A percentile compares a stretch with the other conserved stretches of the same genome.
These are phyloP conservation scores for Clonostachys sp. DNA, from an alignment of 2,329 filamentous ascomycete genomes.

Conservation along the genomic window DNA sequence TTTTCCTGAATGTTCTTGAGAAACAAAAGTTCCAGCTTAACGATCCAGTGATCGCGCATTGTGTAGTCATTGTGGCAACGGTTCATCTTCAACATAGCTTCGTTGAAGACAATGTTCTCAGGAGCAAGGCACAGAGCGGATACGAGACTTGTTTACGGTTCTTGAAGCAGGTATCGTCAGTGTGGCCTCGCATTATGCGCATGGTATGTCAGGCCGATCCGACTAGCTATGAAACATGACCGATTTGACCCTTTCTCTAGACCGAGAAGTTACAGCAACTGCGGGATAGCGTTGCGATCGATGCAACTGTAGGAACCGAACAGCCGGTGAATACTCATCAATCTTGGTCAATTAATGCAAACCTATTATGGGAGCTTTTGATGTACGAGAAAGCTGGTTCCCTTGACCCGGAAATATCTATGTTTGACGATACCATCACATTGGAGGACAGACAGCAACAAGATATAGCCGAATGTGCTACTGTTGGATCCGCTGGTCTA, in stretches of 20 bases:
- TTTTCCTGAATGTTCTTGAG: slow-evolving; percentile 41
- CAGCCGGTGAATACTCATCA: slow-evolving; percentile 1
- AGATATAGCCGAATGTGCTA: slow-evolving; percentile 13
- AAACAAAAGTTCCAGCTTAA: slow-evolving; percentile 34
- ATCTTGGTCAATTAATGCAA: slow-evolving; percentile 21
- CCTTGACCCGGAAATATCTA: slow-evolving; percentile 7
- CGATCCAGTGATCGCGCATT: slow-evolving; percentile 28
- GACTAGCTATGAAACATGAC: too few species aligned
- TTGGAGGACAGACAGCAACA: slow-evolving; percentile 1
- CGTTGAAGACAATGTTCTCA: slow-evolving; percentile 17
- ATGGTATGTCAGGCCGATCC: slow-evolving; percentile 10
- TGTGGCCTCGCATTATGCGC: slow-evolving; percentile 13
- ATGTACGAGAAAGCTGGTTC: slow-evolving; percentile 26
- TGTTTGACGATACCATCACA: slow-evolving; percentile 13
- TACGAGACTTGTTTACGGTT: slow-evolving; percentile 19
- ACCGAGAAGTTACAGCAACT: slow-evolving; percentile 19
- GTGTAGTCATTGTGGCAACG: slow-evolving; percentile 45
- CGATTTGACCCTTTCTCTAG: slow-evolving; percentile 2
- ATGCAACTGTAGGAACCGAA: not conserved
- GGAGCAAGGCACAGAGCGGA: slow-evolving; percentile 13
- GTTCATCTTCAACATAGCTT: slow-evolving; percentile 50
- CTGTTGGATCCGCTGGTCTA: slow-evolving; percentile 30
- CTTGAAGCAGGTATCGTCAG: slow-evolving; percentile 10
- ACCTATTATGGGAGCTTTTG: slow-evolving; percentile 27
- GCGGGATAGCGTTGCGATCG: slow-evolving; percentile 19